phyloP scores from a whole-genome alignment of 768 basidiomycete species.

The Podaxis mareebaensis region DNA sequence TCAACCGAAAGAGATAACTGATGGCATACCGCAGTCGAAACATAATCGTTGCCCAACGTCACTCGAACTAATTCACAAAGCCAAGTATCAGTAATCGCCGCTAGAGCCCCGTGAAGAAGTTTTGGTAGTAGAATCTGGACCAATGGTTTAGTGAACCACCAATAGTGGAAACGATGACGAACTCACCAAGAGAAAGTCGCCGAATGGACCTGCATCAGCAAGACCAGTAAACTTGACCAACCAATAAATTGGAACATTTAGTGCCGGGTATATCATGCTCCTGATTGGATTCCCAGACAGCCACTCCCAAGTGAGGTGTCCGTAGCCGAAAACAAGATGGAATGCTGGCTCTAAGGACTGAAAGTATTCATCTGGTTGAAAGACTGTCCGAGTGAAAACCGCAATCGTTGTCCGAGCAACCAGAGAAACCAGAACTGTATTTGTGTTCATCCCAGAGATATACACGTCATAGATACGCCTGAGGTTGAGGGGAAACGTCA shows the following conservation, averaged over 20 bases:
- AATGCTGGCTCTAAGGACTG: constrained; percentile 95
- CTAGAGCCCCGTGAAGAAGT: constrained; percentile 72
- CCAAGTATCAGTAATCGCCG: constrained; percentile 80
- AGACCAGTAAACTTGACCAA: constrained; percentile 56
- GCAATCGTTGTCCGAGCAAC: constrained; percentile 60
- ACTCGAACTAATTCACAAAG: constrained; percentile 60
- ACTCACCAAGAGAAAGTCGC: constrained; percentile 65
- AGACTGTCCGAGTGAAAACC: constrained; percentile 77
- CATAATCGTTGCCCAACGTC: constrained; percentile 59
- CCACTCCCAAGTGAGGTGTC: constrained; percentile 98
- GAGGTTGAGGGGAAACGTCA: neutral
- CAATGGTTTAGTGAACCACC: neutral
- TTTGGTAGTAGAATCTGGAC: constrained; percentile 73
- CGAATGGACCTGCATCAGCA: constrained; percentile 39
- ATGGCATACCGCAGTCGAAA: constrained; percentile 62
- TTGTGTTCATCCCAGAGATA: neutral
- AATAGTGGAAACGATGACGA: constrained; percentile 9
- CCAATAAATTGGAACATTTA: constrained; percentile 83
- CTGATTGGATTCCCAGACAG: constrained; percentile 65
- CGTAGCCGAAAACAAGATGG: constrained; percentile 86
- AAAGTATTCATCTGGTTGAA: constrained; percentile 97
- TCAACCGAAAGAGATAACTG: neutral
- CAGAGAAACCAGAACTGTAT: constrained; percentile 30
- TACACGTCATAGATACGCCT: neutral
- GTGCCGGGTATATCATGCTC: constrained; percentile 76